Base-by-base conservation (phyloP, 2,329 filamentous ascomycete genomes). In the Xylariaceae sp. region DNA sequence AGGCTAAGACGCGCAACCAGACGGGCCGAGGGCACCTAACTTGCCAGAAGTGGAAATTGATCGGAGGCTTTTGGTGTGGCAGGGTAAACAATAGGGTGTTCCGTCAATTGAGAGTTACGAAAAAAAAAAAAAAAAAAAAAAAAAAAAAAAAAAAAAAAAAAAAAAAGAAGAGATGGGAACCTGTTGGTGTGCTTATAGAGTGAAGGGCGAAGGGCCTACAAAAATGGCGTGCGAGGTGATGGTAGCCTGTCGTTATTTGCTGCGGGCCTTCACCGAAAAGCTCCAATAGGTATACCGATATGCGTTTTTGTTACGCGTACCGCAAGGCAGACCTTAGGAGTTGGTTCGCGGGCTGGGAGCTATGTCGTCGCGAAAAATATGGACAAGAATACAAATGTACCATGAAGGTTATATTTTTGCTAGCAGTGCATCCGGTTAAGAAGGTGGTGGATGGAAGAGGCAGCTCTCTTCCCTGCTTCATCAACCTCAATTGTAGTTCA, bases 1-100 rank as follows among this genome's bases (percentile, higher is more conserved):
- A 55, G 50, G 48, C 44, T 50, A 57, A 57, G 54, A 53, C 57
- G 44, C 54, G 51, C 50, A 57, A 55, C 51, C 41, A 59, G 57
- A 57, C 57, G 57, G 57, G 50, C 57, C 57, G 57, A 55, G 57
- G 46, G 35, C 50, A 51, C 51, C 39, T 40, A 54, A n/a, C 24
- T 51, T 55, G 27, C 57, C 50, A 49, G 45, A 57, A 51, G 35
- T 36, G 54, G 57, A 42, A 57, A 55, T 36, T 59, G 57, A 59
- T 53, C 48, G 32, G 50, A 32, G 26, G 6, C 15, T 30, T n/a
- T 23, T 32, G 50, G 53, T 56, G 50, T 54, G 50, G 57, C 53
- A 57, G 57, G 53, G 50, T 21, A 29, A 48, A 35, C 20, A 36
- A 9, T 20, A 30, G 21, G 45, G 48, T 27, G 32, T 39, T 45